Base-by-base conservation (phyloP, 2,329 filamentous ascomycete species). In the Beauveria sp. region DNA sequence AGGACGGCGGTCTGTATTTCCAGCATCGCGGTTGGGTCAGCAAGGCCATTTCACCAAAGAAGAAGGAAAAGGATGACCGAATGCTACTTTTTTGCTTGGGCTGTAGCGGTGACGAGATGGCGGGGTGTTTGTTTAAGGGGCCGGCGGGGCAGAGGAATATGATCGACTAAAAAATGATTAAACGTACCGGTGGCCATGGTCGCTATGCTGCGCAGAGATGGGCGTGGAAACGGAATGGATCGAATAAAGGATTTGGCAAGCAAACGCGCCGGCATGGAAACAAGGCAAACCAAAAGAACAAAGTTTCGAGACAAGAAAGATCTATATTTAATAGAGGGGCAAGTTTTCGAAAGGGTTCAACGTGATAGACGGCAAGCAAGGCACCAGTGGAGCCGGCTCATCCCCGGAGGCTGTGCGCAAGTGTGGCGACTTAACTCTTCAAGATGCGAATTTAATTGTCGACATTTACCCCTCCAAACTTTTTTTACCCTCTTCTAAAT, bases 1-100 rank as follows among this genome's bases (percentile, higher is more conserved):
- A 16, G 89, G 89, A 38, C 84, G 82, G 66, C 75, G 75, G 70
- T 84, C 80, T 59, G 26, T 30, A 28, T 14, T n/a, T 20, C 18
- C 16, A 18, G n/a, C 6, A n/a, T 43, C 16, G 1, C 7, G 40
- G 18, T 8, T 10, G 18, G 40, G 30, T 34, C 12, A 34, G 30
- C 30, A 14, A 34, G 30, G 5, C 12, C 4, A 34, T 14, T 4
- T 14, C 18, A 43, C 16, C n/a, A n/a, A 3, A n/a, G 5, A 43
- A 43, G 8, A n/a, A 43, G n/a, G 8, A 43, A n/a, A n/a, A 46
- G 10, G 4, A 26, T 16, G 22, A 16, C 20, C 5, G 12, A 49
- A 22, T 20, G 43, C 43, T 12, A 3, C 2, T 20, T 26, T 50
- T 40, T 14, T 8, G 12, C 24, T 30, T 43, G 6, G 12, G 18